Evolutionary conservation across 2,329 filamentous ascomycete species (phyloP).

Genomic region (Drechmeria coniospora): DNA sequence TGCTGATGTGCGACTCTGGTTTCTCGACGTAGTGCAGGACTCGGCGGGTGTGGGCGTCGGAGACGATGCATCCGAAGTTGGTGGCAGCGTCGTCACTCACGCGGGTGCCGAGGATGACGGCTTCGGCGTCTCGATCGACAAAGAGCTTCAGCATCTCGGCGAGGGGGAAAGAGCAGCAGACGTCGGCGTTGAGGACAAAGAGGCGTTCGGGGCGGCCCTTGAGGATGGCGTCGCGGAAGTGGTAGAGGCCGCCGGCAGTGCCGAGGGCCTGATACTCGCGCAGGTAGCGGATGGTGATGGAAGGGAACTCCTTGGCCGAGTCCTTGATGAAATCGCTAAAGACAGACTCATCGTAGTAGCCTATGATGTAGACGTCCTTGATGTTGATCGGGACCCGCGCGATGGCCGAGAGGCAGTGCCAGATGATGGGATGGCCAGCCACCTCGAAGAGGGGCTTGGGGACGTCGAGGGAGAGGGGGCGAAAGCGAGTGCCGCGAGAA

Average conservation of each 20-base stretch:
- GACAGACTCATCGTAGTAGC: slow-evolving; percentile 94
- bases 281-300: slow-evolving; percentile 78
- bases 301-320: slow-evolving; percentile 66
- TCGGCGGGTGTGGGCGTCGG: slow-evolving; percentile 81
- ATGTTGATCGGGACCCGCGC: slow-evolving; percentile 75
- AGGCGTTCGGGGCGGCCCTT: slow-evolving; percentile 90
- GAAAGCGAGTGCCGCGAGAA: slow-evolving; percentile 87
- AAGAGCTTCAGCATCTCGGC: slow-evolving; percentile 91
- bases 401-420: slow-evolving; percentile 88
- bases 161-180: slow-evolving; percentile 96
- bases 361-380: slow-evolving; percentile 93
- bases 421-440: slow-evolving; percentile 94
- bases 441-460: slow-evolving; percentile 99
- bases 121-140: slow-evolving; percentile 89
- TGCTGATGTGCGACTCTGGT: slow-evolving; percentile 92
- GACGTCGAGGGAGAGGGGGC: slow-evolving; percentile 85
- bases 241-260: slow-evolving; percentile 91
- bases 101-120: slow-evolving; percentile 84
- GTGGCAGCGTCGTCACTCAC: slow-evolving; percentile 81
- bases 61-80: slow-evolving; percentile 97
- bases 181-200: slow-evolving; percentile 95
- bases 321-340: slow-evolving; percentile 98
- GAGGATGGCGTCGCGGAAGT: slow-evolving; percentile 97
- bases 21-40: slow-evolving; percentile 99
- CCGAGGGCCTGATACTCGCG: slow-evolving; percentile 94